A percentile compares a stretch with the other conserved stretches of the same genome.
Evolutionary conservation across 768 basidiomycete genomes (phyloP).

Genomic region (Leccinellum albellum): DNA sequence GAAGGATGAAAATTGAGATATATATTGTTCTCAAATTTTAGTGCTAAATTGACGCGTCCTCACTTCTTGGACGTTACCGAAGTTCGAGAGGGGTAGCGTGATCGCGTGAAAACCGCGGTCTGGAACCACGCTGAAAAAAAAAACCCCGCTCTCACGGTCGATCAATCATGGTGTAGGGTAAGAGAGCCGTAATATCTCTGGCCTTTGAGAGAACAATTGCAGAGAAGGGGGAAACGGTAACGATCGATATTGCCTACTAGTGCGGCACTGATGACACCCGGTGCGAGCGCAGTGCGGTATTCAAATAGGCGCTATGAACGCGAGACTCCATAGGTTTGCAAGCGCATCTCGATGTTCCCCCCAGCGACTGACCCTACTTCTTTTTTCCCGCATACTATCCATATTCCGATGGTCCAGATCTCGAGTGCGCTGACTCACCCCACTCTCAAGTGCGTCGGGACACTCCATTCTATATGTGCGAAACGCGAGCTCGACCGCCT

Average conservation of each 20-base stretch:
- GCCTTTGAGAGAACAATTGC: not conserved
- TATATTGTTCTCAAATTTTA: no score
- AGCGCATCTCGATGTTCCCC: not conserved
- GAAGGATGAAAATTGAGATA: no score
- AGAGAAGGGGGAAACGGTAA: not conserved
- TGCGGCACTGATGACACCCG: slow-evolving; percentile 1
- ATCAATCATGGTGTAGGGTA: not conserved
- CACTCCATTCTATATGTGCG: not conserved
- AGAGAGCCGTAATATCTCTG: not conserved
- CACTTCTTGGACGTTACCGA: not conserved
- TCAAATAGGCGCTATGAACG: slow-evolving; percentile 16
- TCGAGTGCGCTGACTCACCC: not conserved
- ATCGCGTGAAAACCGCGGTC: not conserved
- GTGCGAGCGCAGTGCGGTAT: slow-evolving; percentile 3
- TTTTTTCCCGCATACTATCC: not conserved
- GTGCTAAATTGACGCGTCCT: not conserved
- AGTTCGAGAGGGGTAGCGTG: slow-evolving; percentile 5
- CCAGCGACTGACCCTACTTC: not conserved
- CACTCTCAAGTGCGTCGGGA: not conserved
- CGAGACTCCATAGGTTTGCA: not conserved
- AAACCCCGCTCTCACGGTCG: not conserved
- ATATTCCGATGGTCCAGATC: not conserved
- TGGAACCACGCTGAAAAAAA: not conserved
- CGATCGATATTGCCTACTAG: slow-evolving; percentile 1
- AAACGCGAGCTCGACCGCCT: slow-evolving; percentile 1